Base-by-base conservation (phyloP, 1,284 basidiomycete species). In the Xerocomus amazonicus region DNA sequence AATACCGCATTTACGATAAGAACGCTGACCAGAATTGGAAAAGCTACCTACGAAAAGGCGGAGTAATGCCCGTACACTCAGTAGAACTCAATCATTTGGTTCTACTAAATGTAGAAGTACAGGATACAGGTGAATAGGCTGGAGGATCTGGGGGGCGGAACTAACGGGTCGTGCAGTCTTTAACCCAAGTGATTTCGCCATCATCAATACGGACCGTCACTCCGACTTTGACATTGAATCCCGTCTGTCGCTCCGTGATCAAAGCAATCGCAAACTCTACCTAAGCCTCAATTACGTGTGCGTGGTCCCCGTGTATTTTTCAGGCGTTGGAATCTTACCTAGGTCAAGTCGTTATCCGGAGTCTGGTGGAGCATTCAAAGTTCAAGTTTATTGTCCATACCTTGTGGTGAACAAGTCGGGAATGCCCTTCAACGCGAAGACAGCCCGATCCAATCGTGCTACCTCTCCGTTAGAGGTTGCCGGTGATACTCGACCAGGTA, bases 1-100 rank as follows among this genome's bases (percentile, higher is more conserved):
- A 95, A 63, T 99, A 97, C 72, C 83, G 93, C 19, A 89, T 99
- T 47, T 98, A 95, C 60, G 95, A 99, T 76, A 97, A 96, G 73
- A 85, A 97, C 55, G 88, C 89, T 2, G 87, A 93, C 59, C 90
- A 96, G 63, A 89, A 90, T 55, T 92, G 88, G 89, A 85, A 85
- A 59, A 96, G 92, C 64, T 99, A 93, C 72, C 75, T 99, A 28
- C 83, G 96, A 51, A 86, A 91, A 62, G 97, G 97, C 29, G 97
- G 96, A 4, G 77, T 95, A 40, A 97, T 96, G 80, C 97, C 97
- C 9, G 88, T 99, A 35, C 97, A 99, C 65, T 96, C 95, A 1
- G 93, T 98, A 28, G 94, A 98, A 65, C 74, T 98, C 2, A 83
- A 82, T n/a, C 97, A 99, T 69, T 75, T 99, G 49, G 80, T 99